Evolutionary conservation across 164 flowering plant species (phyloP).

Genomic region (Protea cynaroides): DNA sequence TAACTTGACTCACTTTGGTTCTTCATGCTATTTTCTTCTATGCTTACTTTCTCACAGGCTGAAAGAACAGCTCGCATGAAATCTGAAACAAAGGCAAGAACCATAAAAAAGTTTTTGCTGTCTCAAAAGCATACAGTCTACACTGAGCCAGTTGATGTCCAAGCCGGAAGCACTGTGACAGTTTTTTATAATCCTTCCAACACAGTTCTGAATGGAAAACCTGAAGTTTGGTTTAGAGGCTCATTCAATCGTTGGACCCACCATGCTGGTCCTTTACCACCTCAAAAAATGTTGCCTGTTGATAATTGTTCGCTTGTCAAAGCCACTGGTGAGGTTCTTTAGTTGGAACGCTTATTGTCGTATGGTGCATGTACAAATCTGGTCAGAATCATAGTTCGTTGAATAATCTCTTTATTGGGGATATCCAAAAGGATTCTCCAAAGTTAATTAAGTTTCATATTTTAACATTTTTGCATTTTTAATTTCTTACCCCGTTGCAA

Average conservation of each 20-base stretch:
- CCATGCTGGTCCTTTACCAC: conserved; percentile 65
- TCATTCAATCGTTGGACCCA: conserved; percentile 95
- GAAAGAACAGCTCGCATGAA: conserved; percentile 73
- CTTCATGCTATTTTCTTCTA: background rate
- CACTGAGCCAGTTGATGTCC: conserved; percentile 87
- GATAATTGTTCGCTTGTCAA: conserved; percentile 59
- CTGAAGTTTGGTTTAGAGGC: conserved; percentile 92
- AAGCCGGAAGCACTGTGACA: conserved; percentile 68
- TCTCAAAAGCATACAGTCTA: conserved; percentile 89
- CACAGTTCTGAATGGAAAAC: conserved; percentile 79
- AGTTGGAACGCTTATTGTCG: background rate
- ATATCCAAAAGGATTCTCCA: too few relatives aligned
- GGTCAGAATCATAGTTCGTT: too few relatives aligned
- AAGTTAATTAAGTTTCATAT: too few relatives aligned
- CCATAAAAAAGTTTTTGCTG: conserved; percentile 64
- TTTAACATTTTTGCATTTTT: too few relatives aligned
- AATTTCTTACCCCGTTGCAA: too few relatives aligned
- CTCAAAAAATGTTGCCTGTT: conserved; percentile 79
- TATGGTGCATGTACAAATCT: too few relatives aligned
- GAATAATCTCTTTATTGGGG: too few relatives aligned
- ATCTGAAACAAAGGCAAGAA: conserved; percentile 70
- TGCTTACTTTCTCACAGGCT: conserved; percentile 40
- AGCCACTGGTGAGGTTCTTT: conserved; percentile 49
- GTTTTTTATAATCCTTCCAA: conserved; percentile 80
- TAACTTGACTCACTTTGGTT: background rate